Base-by-base conservation (phyloP, 2,329 filamentous ascomycete genomes). In the Myriosclerotinia duriaeana region DNA sequence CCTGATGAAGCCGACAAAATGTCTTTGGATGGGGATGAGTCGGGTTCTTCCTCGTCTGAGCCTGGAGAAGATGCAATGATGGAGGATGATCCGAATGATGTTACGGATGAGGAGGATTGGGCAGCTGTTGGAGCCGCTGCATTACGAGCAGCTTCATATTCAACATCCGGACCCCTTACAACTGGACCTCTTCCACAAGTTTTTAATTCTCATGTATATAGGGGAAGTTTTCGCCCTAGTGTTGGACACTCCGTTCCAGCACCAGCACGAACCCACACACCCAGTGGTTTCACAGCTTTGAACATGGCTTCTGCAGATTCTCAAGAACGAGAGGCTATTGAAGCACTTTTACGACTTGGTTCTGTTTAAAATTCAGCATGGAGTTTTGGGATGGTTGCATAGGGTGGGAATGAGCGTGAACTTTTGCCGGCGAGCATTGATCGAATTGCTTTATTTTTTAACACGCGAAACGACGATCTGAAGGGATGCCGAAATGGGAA, bases 21-120 rank as follows among this genome's bases (percentile, higher is more conserved):
- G 94, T 97, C 93, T 69, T 84, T 92, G 59, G 90, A 91, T 74
- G 84, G 90, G 74, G 89, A 91, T 69, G 85, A 86, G 53, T 87
- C 85, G 65, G 91, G 88, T 60, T 22, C 34, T 26, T 93, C 91
- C 15, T 93, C 90, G 75, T 92, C 89, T 42, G 90, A 92, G 73
- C 89, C 89, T 22, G 85, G 85, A 53, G 68, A 71, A 9, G 89
- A 90, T 67, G 85, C 88, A 72, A 83, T 77, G 79, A 86, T 88
- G 80, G 87, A 88, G 73, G 89, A 92, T 72, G 90, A 96, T 75
- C 87, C 91, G 68, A 89, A 90, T 71, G 92, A 97, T 75, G 85
- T 91, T 68, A 98, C 95, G 34, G 95, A 98, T 76, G 92, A 97
- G 76, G 94, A 98, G 78, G 93, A 98, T 79, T 97, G 94, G 93